Evolutionary conservation across 2,329 filamentous ascomycete genomes (phyloP).

Genomic region (Beauveria scarabaeidicola): DNA sequence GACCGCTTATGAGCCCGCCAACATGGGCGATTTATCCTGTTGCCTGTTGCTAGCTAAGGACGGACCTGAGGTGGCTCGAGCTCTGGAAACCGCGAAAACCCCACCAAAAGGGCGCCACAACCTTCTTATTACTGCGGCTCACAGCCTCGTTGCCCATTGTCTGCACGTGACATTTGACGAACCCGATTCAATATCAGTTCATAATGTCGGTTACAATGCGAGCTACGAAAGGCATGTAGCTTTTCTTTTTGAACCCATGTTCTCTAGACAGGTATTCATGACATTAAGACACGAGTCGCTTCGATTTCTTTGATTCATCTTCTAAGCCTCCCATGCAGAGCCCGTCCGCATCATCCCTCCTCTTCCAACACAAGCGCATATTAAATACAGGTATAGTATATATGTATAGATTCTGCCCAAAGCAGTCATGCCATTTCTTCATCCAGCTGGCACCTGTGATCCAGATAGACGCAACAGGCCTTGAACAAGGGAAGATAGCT

Average conservation of each 20-base stretch:
- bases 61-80: neutral
- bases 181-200: no score
- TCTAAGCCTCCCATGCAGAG: neutral
- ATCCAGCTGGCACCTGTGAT: neutral
- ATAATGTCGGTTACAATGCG: neutral
- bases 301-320: neutral
- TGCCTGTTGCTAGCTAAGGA: slow-evolving; percentile 4
- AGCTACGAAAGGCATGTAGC: neutral
- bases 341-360: slow-evolving; percentile 1
- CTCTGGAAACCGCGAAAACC: neutral
- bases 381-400: slow-evolving; percentile 9
- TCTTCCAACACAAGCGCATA: neutral
- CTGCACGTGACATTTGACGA: slow-evolving; percentile 1
- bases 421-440: neutral
- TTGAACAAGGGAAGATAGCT: neutral
- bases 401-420: neutral
- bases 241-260: no score
- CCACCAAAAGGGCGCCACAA: neutral
- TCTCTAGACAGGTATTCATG: no score
- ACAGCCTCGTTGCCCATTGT: neutral
- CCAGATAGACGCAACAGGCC: neutral
- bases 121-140: neutral
- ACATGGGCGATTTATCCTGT: neutral
- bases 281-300: neutral
- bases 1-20: neutral